Conservation (phyloP, 148 eudicot species). For the Fagopyrum esculentum region DNA sequence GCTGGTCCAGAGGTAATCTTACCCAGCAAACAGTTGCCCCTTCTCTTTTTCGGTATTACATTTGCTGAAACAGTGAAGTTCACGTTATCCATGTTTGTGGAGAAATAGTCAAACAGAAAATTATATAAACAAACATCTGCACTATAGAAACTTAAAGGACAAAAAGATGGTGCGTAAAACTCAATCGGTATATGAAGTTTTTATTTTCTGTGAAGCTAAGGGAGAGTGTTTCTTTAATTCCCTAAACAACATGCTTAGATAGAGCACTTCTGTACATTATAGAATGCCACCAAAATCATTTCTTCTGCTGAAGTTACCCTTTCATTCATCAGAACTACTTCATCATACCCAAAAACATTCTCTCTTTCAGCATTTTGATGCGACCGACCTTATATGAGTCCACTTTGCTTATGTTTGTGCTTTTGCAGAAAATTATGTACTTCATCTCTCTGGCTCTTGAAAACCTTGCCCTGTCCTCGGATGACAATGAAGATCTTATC, state of each 20-base stretch:
- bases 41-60: not conserved
- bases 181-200: not conserved
- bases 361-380: not conserved
- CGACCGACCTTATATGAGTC: not conserved
- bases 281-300: too few species aligned
- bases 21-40: not conserved
- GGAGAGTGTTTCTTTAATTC: too few species aligned
- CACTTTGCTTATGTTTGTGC: slow-evolving; percentile 5
- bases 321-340: too few species aligned
- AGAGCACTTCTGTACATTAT: too few species aligned
- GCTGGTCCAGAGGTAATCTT: slow-evolving; percentile 79
- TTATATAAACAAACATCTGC: not conserved
- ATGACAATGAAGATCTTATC: slow-evolving; percentile 85
- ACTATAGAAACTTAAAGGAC: not conserved
- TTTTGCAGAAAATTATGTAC: slow-evolving; percentile 82
- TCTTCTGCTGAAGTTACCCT: too few species aligned
- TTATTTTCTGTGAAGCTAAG: not conserved
- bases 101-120: not conserved
- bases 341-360: not conserved
- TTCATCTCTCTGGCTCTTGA: slow-evolving; percentile 85
- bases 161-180: not conserved
- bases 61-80: not conserved
- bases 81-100: not conserved
- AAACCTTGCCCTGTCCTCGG: slow-evolving; percentile 82
- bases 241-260: too few species aligned